A percentile compares a stretch with the other conserved stretches of the same genome.
phyloP scores from a whole-genome alignment of 192 early-diverging fungal genomes.

The Entomortierella parvispora region DNA sequence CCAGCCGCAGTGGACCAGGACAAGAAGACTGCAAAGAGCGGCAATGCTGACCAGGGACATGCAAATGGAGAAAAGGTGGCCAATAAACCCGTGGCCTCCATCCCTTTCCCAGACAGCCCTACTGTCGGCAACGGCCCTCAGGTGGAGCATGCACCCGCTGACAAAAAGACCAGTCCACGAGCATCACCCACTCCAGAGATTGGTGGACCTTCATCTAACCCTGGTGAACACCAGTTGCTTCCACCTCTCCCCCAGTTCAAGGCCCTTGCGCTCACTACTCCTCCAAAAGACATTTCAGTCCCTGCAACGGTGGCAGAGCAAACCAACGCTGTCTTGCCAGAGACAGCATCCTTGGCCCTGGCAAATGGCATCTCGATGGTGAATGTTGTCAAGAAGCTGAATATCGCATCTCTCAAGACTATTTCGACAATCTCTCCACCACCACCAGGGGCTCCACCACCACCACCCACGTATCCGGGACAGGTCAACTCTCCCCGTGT shows the following conservation, averaged over 20 bases:
- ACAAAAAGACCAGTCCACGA: neutral
- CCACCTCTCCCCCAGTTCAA: slow-evolving; percentile 41
- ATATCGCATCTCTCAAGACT: slow-evolving; percentile 11
- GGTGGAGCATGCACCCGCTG: neutral
- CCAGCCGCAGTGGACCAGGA: neutral
- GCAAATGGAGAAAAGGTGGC: neutral
- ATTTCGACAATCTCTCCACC: slow-evolving; percentile 44
- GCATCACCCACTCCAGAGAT: neutral
- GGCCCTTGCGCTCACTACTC: slow-evolving; percentile 35
- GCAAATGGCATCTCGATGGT: slow-evolving; percentile 32
- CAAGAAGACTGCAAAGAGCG: neutral
- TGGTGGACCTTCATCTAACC: neutral
- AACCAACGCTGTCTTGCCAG: slow-evolving; percentile 24
- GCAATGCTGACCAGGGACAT: neutral
- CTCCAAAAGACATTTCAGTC: slow-evolving; percentile 29
- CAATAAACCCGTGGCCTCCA: slow-evolving; percentile 6
- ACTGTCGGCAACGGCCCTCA: slow-evolving; percentile 5
- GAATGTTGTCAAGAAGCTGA: slow-evolving; percentile 23
- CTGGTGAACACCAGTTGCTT: slow-evolving; percentile 29
- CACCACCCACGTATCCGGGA: slow-evolving; percentile 16
- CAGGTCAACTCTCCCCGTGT: slow-evolving; percentile 19
- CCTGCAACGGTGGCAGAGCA: slow-evolving; percentile 1
- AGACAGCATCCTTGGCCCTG: slow-evolving; percentile 39
- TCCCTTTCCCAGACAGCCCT: slow-evolving; percentile 26
- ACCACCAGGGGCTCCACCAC: slow-evolving; percentile 37